A percentile compares a stretch with the other conserved stretches of the same genome.
Conservation (phyloP, 257 asterid genomes). For the Solanum peruvianum region DNA sequence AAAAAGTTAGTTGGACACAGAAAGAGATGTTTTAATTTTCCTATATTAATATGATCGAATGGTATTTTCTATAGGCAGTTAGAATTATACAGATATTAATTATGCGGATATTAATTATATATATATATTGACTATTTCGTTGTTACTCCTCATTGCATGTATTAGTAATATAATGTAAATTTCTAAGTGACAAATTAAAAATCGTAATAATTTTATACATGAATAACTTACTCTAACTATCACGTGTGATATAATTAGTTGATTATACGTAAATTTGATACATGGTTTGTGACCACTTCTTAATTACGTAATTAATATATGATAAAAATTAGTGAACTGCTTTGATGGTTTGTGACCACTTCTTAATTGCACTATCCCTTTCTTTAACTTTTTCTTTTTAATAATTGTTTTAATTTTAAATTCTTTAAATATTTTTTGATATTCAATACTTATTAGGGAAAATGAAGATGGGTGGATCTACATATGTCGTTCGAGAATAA, state of each 20-base stretch:
- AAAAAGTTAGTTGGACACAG: background rate
- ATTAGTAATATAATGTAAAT: background rate
- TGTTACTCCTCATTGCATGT: background rate
- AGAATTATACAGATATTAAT: no score
- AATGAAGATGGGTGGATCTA: background rate
- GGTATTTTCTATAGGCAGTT: no score
- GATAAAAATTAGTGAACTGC: background rate
- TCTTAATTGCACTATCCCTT: background rate
- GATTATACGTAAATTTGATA: no score
- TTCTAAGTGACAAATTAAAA: no score
- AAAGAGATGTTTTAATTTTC: background rate
- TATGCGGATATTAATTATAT: no score
- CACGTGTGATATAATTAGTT: accelerated
- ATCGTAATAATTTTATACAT: no score
- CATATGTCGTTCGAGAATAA: background rate
- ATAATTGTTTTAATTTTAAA: background rate
- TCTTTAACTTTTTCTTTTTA: background rate
- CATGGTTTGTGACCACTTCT: background rate
- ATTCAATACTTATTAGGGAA: background rate
- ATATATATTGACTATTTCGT: no score
- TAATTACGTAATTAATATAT: background rate
- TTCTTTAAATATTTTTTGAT: background rate
- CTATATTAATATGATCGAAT: background rate
- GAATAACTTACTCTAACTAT: no score
- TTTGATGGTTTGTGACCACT: background rate